A percentile compares a stretch with the other conserved stretches of the same genome.
Conservation (phyloP, 2,329 filamentous ascomycete genomes). For the Macrophomina pseudophaseolina region DNA sequence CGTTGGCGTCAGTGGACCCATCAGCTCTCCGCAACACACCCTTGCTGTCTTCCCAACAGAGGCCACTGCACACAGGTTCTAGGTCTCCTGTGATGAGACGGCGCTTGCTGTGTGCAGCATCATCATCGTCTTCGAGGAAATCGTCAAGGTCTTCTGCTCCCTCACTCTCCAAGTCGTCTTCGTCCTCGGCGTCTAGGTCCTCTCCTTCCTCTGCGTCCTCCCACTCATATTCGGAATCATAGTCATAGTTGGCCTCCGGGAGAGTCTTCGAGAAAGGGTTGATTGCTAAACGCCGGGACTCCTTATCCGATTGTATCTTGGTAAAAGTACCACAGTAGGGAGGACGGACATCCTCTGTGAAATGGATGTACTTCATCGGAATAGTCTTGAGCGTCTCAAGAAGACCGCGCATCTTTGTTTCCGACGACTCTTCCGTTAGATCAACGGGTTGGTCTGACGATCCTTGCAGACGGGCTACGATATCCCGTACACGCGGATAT, state of each 20-base stretch:
- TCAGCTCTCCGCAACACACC: conserved; percentile 51
- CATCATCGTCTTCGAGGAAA: conserved; percentile 87
- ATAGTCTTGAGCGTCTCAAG: conserved; percentile 57
- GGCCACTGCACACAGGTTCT: conserved; percentile 76
- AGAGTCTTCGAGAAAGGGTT: conserved; percentile 62
- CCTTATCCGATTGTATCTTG: conserved; percentile 55
- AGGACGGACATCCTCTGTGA: conserved; percentile 66
- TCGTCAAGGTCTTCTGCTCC: conserved; percentile 87
- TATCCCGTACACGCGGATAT: conserved; percentile 37
- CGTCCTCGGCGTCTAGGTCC: conserved; percentile 67
- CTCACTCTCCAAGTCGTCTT: conserved; percentile 73
- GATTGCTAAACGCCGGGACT: conserved; percentile 55
- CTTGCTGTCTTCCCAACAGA: conserved; percentile 76
- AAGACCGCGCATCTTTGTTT: conserved; percentile 34
- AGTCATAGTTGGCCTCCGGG: conserved; percentile 74
- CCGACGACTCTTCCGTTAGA: conserved; percentile 44
- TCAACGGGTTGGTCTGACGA: conserved; percentile 50
- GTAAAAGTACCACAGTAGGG: conserved; percentile 77
- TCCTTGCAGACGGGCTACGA: conserved; percentile 52
- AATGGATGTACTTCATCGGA: conserved; percentile 68
- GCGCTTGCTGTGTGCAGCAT: conserved; percentile 63
- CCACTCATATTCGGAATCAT: conserved; percentile 87
- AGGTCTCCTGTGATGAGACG: conserved; percentile 68
- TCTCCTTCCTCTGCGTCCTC: conserved; percentile 75
- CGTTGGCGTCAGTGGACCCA: conserved; percentile 46